These are phyloP conservation scores for Anacardium occidentale DNA, from an alignment of 345 rosid genomes.

Conservation along the genomic window DNA sequence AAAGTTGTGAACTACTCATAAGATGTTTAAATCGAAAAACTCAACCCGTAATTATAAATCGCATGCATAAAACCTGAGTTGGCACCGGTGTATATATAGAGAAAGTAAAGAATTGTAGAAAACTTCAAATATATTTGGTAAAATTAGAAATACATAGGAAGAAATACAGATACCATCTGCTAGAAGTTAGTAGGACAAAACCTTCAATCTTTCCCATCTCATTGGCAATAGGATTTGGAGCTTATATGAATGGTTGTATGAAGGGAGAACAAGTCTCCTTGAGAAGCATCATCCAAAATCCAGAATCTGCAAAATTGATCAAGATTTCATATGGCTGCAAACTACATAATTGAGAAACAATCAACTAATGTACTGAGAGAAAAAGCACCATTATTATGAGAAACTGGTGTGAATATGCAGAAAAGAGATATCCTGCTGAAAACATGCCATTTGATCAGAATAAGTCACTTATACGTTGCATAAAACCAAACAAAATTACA, in stretches of 20 bases:
- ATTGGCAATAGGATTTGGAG: constrained; percentile 19
- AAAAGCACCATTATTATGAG: not conserved
- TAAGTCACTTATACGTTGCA: not conserved
- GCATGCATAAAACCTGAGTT: not conserved
- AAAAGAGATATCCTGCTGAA: not conserved
- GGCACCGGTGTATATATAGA: not conserved
- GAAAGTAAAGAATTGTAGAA: not conserved
- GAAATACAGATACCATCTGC: constrained; percentile 38
- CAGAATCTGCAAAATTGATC: constrained; percentile 50
- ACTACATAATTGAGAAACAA: not conserved
- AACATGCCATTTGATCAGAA: not conserved
- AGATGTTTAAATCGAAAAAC: not conserved
- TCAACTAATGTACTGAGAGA: not conserved
- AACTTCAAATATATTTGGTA: not conserved
- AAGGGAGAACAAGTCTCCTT: constrained; percentile 65
- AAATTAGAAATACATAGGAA: not conserved
- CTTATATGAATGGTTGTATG: constrained; percentile 55
- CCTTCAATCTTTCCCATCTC: constrained; percentile 43
- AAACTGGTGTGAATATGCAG: not conserved
- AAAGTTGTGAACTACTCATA: not conserved
- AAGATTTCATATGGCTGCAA: constrained; percentile 15
- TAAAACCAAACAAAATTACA: constrained; percentile 7
- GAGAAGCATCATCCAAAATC: constrained; percentile 56
- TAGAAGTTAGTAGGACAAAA: constrained; percentile 70
- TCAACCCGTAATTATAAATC: not conserved